Evolutionary conservation across 2,329 filamentous ascomycete genomes (phyloP).

Genomic region (Pseudocercospora ulei): DNA sequence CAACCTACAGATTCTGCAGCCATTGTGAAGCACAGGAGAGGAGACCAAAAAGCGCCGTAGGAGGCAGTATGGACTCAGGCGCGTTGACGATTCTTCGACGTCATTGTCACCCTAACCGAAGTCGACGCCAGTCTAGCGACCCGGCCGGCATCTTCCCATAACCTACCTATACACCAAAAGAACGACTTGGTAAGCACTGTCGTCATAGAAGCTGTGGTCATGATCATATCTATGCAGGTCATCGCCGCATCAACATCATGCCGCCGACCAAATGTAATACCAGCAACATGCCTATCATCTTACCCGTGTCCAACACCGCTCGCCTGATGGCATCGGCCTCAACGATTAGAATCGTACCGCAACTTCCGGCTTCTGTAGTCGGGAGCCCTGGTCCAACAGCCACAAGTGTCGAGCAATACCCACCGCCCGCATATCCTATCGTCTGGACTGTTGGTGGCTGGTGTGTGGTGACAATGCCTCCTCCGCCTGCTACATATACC

Average conservation of each 20-base stretch:
- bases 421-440: conserved; percentile 19
- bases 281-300: conserved; percentile 18
- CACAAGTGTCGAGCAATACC: conserved; percentile 34
- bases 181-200: conserved; percentile 12
- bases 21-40: too few relatives aligned
- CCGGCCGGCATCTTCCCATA: background rate
- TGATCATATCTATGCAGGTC: background rate
- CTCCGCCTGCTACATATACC: conserved; percentile 21
- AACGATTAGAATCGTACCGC: conserved; percentile 34
- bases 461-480: conserved; percentile 15
- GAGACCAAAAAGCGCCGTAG: too few relatives aligned
- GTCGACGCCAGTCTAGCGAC: too few relatives aligned
- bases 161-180: conserved; percentile 4
- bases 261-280: conserved; percentile 23
- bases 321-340: conserved; percentile 20
- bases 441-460: conserved; percentile 14
- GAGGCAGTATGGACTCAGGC: too few relatives aligned
- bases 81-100: too few relatives aligned
- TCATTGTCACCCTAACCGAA: too few relatives aligned
- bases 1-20: too few relatives aligned
- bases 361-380: conserved; percentile 29
- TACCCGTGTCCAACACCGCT: conserved; percentile 18
- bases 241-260: conserved; percentile 18
- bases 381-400: conserved; percentile 31
- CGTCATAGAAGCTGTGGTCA: conserved; percentile 9